Base-by-base conservation (phyloP, 2,329 filamentous ascomycete genomes). In the Pochonia chlamydosporia region DNA sequence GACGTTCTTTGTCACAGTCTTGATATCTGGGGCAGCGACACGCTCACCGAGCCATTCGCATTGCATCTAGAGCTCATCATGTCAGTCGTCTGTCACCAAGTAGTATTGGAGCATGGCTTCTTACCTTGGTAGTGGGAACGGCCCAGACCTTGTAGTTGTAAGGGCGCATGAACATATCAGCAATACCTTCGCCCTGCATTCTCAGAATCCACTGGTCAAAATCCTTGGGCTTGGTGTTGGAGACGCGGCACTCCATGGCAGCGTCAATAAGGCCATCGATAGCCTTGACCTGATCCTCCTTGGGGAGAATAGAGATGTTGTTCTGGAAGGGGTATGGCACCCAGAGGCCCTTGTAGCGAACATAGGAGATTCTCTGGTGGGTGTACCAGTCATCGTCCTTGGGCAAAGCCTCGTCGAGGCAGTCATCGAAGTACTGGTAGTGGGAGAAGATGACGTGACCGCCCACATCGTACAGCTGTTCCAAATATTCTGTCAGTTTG, bases 91-190 rank as follows among this genome's bases (percentile, higher is more conserved):
- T n/a, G n/a, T n/a, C n/a, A n/a, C n/a, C n/a, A n/a, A n/a, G n/a
- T n/a, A n/a, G n/a, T 7, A 16, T 16, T 25, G 6, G 36, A 11
- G 21, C 7, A 8, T 28, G 14, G 9, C 26, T 24, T 54, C 77
- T 61, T 78, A 95, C 89, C 84, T 95, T 95, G 58, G 87, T 96
- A 48, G 92, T 96, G 50, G 93, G 93, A 60, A 97, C 92, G 53
- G 93, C 93, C 93, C 93, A 99, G 66, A 99, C 93, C 77, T 99
- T 99, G 84, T 85, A 99, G 82, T 99, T 99, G 81, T 99, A 99
- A 46, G 93, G 93, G 61, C 93, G 81, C 93, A 99, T 99, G 81
- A 99, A 99, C 60, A 92, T 79, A 68, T 99, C 84, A 57, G 91
- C 92, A 62, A 99, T 79, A 60, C 92, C 92, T 60, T 81, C 75